Percentiles rank a stretch among this genome's conserved stretches.
phyloP scores from a whole-genome alignment of 768 basidiomycete species.

The Boletus tomentosulus region DNA sequence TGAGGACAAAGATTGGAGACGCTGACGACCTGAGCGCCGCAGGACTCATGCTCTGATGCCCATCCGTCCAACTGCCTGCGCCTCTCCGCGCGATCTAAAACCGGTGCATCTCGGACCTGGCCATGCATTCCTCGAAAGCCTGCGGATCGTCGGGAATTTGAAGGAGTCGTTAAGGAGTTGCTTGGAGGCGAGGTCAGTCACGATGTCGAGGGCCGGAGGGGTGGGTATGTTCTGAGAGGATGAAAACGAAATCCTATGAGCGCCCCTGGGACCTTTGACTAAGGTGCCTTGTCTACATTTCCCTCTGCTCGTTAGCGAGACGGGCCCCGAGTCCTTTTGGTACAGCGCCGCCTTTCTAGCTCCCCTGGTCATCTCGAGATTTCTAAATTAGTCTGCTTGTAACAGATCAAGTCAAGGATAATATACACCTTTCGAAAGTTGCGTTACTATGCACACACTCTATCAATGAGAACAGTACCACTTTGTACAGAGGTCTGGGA shows the following conservation, averaged over 20 bases:
- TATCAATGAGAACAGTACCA: too few species aligned
- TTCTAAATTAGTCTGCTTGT: too few species aligned
- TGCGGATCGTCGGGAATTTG: slow-evolving; percentile 34
- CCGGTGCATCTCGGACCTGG: slow-evolving; percentile 40
- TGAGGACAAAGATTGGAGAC: slow-evolving; percentile 22
- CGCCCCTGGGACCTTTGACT: neutral
- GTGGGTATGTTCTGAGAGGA: slow-evolving; percentile 26
- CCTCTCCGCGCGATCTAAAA: slow-evolving; percentile 18
- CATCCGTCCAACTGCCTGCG: slow-evolving; percentile 4
- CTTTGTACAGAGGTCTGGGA: neutral
- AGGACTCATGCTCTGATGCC: slow-evolving; percentile 18
- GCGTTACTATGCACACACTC: too few species aligned
- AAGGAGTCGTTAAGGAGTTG: slow-evolving; percentile 44
- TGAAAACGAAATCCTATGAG: slow-evolving; percentile 16
- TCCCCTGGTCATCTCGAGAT: too few species aligned
- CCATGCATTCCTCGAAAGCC: slow-evolving; percentile 49
- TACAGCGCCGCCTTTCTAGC: neutral
- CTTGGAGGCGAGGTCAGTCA: slow-evolving; percentile 12
- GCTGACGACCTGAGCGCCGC: slow-evolving; percentile 11
- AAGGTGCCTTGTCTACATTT: slow-evolving; percentile 1
- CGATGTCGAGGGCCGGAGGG: neutral
- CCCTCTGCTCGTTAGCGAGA: neutral
- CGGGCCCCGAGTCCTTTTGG: neutral
- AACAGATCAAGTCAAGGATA: too few species aligned
- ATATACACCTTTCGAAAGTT: too few species aligned